Conservation (phyloP, 768 basidiomycete species). For the Boletus sp. region DNA sequence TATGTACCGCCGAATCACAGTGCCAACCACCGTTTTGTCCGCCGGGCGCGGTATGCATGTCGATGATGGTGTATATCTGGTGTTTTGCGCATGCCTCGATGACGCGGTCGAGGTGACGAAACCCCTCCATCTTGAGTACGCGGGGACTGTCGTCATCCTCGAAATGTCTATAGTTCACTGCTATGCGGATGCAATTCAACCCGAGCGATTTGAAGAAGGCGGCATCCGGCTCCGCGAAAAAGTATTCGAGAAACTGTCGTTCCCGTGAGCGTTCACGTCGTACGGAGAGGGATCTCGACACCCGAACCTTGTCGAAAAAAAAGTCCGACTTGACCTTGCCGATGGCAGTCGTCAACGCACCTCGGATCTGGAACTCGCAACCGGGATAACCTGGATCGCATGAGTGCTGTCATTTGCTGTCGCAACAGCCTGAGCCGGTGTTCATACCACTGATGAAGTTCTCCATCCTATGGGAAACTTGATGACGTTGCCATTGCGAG, state of each 20-base stretch:
- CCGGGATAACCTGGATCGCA: constrained; percentile 59
- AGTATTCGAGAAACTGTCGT: constrained; percentile 66
- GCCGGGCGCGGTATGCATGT: constrained; percentile 71
- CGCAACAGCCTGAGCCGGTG: neutral
- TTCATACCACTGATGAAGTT: neutral
- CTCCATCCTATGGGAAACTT: neutral
- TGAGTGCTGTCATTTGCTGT: neutral
- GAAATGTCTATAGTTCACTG: constrained; percentile 70
- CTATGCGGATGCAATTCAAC: constrained; percentile 70
- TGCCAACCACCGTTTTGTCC: constrained; percentile 78
- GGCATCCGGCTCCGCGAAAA: constrained; percentile 72
- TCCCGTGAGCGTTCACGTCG: too few relatives aligned
- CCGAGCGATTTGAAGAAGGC: constrained; percentile 71
- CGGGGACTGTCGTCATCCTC: constrained; percentile 76
- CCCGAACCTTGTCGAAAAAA: constrained; percentile 74
- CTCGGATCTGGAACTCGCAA: constrained; percentile 72
- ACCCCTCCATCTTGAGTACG: constrained; percentile 66
- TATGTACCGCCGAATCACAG: constrained; percentile 62
- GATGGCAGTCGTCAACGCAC: constrained; percentile 55
- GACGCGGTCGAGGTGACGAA: constrained; percentile 75
- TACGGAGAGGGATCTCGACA: too few relatives aligned
- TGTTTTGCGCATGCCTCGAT: constrained; percentile 68
- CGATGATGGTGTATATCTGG: constrained; percentile 73
- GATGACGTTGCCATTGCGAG: neutral
- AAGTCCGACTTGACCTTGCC: constrained; percentile 66